Percentiles rank a stretch among this genome's conserved stretches.
Conservation (phyloP, 2,329 filamentous ascomycete species). For the Exophiala sideris region DNA sequence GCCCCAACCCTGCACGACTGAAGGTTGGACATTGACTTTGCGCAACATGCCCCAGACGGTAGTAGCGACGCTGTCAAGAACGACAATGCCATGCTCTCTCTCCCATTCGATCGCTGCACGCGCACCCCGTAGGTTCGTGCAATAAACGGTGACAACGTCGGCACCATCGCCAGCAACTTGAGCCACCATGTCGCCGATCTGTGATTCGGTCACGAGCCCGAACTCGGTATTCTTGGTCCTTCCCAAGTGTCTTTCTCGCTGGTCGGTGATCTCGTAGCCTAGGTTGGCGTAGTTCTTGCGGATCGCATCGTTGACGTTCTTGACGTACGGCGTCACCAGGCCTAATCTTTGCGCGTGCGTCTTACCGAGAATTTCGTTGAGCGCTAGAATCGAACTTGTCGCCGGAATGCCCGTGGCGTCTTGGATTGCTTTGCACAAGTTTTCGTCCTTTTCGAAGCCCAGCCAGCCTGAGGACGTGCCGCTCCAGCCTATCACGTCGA, state of each 20-base stretch:
- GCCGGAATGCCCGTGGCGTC: conserved; percentile 38
- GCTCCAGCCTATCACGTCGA: conserved; percentile 41
- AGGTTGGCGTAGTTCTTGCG: conserved; percentile 36
- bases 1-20: conserved; percentile 35
- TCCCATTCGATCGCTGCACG: conserved; percentile 41
- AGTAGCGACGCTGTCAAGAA: conserved; percentile 44
- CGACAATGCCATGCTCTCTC: conserved; percentile 30
- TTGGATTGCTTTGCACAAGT: conserved; percentile 39
- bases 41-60: conserved; percentile 43
- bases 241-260: conserved; percentile 34
- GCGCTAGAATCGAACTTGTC: conserved; percentile 42
- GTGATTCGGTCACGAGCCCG: conserved; percentile 34
- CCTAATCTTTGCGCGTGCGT: conserved; percentile 32
- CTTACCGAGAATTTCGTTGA: conserved; percentile 36
- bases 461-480: conserved; percentile 40
- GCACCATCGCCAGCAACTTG: conserved; percentile 27
- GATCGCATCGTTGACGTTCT: conserved; percentile 41
- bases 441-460: conserved; percentile 41
- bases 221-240: conserved; percentile 40
- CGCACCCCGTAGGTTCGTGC: conserved; percentile 44
- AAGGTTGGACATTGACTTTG: conserved; percentile 28
- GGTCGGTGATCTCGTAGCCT: conserved; percentile 3
- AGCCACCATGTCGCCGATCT: conserved; percentile 16
- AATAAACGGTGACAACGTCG: conserved; percentile 41
- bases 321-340: conserved; percentile 43